Evolutionary conservation across 139 green algal genomes (phyloP).

Genomic region (Raphidocelis subcapitata): DNA sequence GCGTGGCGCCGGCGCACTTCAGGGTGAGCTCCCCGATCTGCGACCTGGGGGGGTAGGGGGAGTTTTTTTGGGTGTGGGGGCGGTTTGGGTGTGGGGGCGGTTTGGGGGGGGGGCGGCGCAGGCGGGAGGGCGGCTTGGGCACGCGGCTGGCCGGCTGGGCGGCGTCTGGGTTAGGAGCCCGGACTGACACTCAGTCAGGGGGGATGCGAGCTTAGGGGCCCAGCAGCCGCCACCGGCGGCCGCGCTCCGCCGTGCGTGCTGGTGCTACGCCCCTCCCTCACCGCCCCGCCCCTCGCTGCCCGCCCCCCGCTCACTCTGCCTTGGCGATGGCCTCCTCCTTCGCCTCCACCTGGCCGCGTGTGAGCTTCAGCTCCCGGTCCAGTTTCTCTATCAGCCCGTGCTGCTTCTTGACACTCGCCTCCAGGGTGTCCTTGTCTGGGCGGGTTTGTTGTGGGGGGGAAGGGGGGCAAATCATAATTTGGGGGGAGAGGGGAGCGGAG

Average conservation of each 20-base stretch:
- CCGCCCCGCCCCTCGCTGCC: background rate
- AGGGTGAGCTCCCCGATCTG: constrained; percentile 56
- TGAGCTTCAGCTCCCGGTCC: constrained; percentile 46
- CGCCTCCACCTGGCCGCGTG: constrained; percentile 47
- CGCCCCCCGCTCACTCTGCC: constrained; percentile 25
- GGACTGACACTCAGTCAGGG: no score
- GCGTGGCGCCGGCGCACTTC: constrained; percentile 36
- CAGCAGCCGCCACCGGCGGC: no score
- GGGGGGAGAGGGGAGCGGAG: no score
- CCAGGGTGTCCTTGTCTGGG: constrained; percentile 48
- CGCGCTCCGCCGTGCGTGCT: background rate
- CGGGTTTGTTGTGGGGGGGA: no score
- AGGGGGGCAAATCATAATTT: no score
- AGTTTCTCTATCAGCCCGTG: constrained; percentile 55
- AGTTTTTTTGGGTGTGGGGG: no score
- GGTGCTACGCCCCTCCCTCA: background rate
- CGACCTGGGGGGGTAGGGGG: constrained; percentile 11
- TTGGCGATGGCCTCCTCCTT: constrained; percentile 38
- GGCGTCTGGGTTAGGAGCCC: no score
- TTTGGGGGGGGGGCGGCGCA: no score
- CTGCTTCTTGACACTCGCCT: constrained; percentile 40
- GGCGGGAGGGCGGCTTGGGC: background rate
- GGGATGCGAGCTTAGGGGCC: no score
- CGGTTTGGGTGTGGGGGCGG: no score
- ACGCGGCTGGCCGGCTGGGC: no score